Evolutionary conservation across 2,329 filamentous ascomycete genomes (phyloP).

Genomic region (Microcyclosporella mali): DNA sequence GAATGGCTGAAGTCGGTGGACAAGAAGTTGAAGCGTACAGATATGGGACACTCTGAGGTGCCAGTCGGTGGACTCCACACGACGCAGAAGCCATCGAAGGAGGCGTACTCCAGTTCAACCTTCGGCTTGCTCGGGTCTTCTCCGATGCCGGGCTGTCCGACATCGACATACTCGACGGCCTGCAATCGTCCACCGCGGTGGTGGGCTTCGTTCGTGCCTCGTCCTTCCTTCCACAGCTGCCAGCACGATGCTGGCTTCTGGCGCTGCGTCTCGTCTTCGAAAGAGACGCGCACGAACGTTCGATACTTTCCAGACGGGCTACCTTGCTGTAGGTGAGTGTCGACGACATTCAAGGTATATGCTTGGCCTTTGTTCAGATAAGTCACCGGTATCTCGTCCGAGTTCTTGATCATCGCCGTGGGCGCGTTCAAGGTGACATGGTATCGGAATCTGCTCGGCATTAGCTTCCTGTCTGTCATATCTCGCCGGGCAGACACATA

Average conservation of each 20-base stretch:
- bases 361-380: conserved; percentile 97
- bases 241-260: conserved; percentile 76
- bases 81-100: conserved; percentile 91
- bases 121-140: conserved; percentile 43
- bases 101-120: conserved; percentile 54
- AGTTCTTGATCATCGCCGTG: conserved; percentile 88
- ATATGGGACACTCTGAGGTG: conserved; percentile 72
- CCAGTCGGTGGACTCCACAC: conserved; percentile 67
- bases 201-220: conserved; percentile 92
- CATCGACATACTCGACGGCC: conserved; percentile 87
- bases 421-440: conserved; percentile 86
- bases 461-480: conserved; percentile 19
- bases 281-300: conserved; percentile 90
- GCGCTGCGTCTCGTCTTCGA: conserved; percentile 91
- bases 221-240: conserved; percentile 92
- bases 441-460: conserved; percentile 65
- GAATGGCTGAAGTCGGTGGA: conserved; percentile 99
- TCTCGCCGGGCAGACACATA: conserved; percentile 28
- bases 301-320: conserved; percentile 66
- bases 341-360: conserved; percentile 78
- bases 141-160: conserved; percentile 49
- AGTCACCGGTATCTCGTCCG: conserved; percentile 90
- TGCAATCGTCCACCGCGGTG: conserved; percentile 87
- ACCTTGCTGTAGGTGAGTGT: conserved; percentile 61
- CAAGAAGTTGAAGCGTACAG: conserved; percentile 94